A percentile compares a stretch with the other conserved stretches of the same genome.
phyloP scores from a whole-genome alignment of 2,329 filamentous ascomycete genomes.

The Monosporascus sp. region DNA sequence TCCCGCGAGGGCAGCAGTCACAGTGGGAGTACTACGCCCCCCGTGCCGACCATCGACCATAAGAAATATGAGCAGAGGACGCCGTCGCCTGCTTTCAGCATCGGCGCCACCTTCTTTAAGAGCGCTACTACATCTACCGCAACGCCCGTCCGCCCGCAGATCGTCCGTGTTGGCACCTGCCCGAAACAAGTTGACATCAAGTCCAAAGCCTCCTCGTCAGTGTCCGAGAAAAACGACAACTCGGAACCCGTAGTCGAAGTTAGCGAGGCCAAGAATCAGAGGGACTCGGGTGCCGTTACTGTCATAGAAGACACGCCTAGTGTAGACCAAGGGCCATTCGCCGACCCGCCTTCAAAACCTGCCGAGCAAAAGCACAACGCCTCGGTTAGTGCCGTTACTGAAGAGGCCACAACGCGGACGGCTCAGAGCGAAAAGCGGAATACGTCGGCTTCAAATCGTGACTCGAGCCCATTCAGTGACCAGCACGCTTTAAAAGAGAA shows the following conservation, averaged over 20 bases:
- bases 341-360: constrained; percentile 41
- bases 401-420: constrained; percentile 42
- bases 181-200: constrained; percentile 32
- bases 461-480: constrained; percentile 26
- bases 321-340: constrained; percentile 53
- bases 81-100: constrained; percentile 54
- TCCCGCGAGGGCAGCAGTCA: constrained; percentile 53
- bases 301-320: constrained; percentile 45
- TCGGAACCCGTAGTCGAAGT: constrained; percentile 13
- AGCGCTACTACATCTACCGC: constrained; percentile 55
- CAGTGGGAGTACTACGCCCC: constrained; percentile 54
- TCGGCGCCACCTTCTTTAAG: constrained; percentile 64
- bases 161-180: constrained; percentile 52
- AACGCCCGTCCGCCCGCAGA: constrained; percentile 51
- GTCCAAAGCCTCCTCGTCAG: constrained; percentile 16
- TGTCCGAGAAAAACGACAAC: constrained; percentile 15
- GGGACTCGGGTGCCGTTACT: constrained; percentile 41
- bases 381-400: constrained; percentile 50
- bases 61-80: constrained; percentile 44
- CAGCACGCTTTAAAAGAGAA: constrained; percentile 27
- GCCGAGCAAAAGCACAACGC: constrained; percentile 32
- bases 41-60: constrained; percentile 67
- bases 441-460: constrained; percentile 12
- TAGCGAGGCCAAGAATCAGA: constrained; percentile 5
- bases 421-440: constrained; percentile 30